Conservation (phyloP, 129 eudicot genomes). For the Heracleum sosnowskyi region DNA sequence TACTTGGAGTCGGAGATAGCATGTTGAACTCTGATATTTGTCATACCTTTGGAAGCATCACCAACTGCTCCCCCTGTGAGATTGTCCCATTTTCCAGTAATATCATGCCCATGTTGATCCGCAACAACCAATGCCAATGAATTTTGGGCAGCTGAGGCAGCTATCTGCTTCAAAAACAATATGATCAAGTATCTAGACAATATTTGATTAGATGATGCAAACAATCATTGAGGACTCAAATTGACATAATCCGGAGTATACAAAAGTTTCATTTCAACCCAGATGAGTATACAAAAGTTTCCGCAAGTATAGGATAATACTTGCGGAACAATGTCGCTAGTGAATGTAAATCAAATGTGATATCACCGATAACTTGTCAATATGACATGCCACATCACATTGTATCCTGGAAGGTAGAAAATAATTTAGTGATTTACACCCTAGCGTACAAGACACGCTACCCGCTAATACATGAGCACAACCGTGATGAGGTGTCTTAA, state of each 20-base stretch:
- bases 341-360: neutral
- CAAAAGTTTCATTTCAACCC: too few species aligned
- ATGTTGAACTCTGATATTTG: neutral
- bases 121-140: neutral
- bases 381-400: neutral
- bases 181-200: too few species aligned
- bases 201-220: neutral
- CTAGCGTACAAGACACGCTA: neutral
- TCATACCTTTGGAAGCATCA: slow-evolving; percentile 41
- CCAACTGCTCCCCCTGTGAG: slow-evolving; percentile 28
- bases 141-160: too few species aligned
- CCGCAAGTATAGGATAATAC: too few species aligned
- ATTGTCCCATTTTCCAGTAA: slow-evolving; percentile 31
- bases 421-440: too few species aligned
- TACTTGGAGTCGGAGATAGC: neutral
- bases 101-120: slow-evolving; percentile 26
- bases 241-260: too few species aligned
- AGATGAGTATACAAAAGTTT: too few species aligned
- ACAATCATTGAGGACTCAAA: neutral
- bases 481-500: neutral
- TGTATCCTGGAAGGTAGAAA: neutral
- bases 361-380: neutral
- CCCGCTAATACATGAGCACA: neutral
- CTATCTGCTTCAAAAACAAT: too few species aligned
- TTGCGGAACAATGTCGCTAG: neutral